Evolutionary conservation across 306 rosid species (phyloP).

Genomic region (Trifolium dubium): DNA sequence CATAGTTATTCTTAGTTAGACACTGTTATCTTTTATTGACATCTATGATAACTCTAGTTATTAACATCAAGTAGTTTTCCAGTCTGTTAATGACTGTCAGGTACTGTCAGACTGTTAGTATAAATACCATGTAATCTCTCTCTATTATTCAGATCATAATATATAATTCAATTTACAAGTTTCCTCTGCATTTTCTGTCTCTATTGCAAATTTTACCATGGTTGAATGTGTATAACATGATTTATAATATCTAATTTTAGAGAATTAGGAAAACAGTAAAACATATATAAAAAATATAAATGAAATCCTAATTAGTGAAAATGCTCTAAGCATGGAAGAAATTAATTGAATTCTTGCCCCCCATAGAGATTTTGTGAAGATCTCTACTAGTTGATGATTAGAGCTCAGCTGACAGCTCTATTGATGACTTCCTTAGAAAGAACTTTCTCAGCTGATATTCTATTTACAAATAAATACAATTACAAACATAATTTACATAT

Average conservation of each 20-base stretch:
- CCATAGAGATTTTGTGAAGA: not conserved
- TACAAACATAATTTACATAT: not conserved
- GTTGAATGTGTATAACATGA: not conserved
- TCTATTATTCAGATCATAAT: not conserved
- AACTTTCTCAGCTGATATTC: not conserved
- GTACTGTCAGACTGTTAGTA: not conserved
- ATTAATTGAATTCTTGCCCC: not conserved
- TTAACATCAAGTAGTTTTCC: not conserved
- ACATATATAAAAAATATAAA: not conserved
- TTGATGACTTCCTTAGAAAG: not conserved
- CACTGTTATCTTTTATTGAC: conserved; percentile 5
- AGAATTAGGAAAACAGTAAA: conserved; percentile 9
- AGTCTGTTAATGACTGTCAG: not conserved
- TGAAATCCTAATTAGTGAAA: not conserved
- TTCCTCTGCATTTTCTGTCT: not conserved
- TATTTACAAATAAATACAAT: not conserved
- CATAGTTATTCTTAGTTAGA: conserved; percentile 2
- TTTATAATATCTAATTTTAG: not conserved
- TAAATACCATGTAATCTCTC: conserved; percentile 1
- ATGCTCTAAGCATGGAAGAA: conserved; percentile 5
- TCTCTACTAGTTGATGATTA: not conserved
- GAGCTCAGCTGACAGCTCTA: not conserved
- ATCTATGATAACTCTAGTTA: not conserved
- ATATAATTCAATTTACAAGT: conserved; percentile 1
- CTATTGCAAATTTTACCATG: not conserved